A percentile compares a stretch with the other conserved stretches of the same genome.
phyloP scores from a whole-genome alignment of 768 basidiomycete genomes.

The Mycena filopes region DNA sequence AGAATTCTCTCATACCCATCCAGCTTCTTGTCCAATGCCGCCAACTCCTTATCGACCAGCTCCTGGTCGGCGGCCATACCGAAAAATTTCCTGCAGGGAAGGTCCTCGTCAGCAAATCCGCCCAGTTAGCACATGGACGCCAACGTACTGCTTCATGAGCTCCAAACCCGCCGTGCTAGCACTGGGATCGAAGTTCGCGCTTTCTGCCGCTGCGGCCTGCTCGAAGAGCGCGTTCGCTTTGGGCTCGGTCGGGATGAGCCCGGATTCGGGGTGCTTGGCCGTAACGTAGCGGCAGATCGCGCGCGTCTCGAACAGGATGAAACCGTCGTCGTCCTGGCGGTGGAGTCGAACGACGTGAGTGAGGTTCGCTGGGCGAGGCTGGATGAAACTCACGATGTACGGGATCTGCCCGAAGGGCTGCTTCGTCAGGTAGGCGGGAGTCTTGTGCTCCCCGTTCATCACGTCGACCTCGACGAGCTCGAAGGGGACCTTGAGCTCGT shows the following conservation, averaged over 20 bases:
- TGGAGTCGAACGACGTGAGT: no score
- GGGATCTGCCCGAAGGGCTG: slow-evolving; percentile 62
- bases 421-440: slow-evolving; percentile 37
- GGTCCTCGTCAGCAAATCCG: no score
- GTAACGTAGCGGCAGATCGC: slow-evolving; percentile 59
- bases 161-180: slow-evolving; percentile 3
- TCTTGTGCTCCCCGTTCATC: slow-evolving; percentile 49
- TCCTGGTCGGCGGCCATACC: slow-evolving; percentile 35
- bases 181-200: slow-evolving; percentile 15
- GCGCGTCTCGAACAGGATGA: slow-evolving; percentile 58
- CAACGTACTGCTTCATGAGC: slow-evolving; percentile 4
- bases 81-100: no score
- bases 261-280: slow-evolving; percentile 51
- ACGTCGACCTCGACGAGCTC: slow-evolving; percentile 35
- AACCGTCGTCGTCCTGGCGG: slow-evolving; percentile 57
- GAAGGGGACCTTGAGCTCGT: slow-evolving; percentile 28
- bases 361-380: no score
- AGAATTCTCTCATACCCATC: slow-evolving; percentile 56
- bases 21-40: slow-evolving; percentile 44
- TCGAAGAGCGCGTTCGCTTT: slow-evolving; percentile 42
- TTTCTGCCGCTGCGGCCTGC: slow-evolving; percentile 26
- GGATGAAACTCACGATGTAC: slow-evolving; percentile 13
- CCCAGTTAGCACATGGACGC: no score
- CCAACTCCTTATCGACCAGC: slow-evolving; percentile 29
- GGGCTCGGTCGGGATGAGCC: slow-evolving; percentile 49